phyloP scores from a whole-genome alignment of 306 rosid species.

The Cyamopsis tetragonoloba region DNA sequence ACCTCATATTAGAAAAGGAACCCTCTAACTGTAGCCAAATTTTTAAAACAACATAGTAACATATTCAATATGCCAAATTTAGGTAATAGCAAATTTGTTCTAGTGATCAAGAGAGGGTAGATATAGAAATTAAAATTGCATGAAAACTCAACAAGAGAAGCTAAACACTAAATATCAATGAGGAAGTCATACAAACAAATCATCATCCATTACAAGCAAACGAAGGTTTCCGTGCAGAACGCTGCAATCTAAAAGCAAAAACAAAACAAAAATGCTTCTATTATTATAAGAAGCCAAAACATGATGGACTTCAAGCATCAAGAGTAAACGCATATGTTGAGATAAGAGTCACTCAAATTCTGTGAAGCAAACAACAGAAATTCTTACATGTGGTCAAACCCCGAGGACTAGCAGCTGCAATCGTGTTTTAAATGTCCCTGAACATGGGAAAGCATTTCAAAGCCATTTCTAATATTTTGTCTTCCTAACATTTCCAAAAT shows the following conservation, averaged over 20 bases:
- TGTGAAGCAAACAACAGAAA: neutral
- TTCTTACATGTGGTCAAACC: neutral
- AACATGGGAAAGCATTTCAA: constrained; percentile 11
- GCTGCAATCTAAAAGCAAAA: neutral
- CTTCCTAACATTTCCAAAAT: constrained; percentile 1
- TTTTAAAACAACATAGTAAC: neutral
- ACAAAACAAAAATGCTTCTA: neutral
- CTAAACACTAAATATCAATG: neutral
- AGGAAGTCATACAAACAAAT: neutral
- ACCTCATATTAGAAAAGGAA: neutral
- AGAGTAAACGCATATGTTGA: neutral
- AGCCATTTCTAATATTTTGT: neutral
- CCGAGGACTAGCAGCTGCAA: neutral
- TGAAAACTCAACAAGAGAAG: constrained; percentile 8
- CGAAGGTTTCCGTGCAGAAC: constrained; percentile 3
- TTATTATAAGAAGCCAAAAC: constrained; percentile 6
- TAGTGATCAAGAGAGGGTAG: too few relatives aligned
- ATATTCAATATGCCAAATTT: neutral
- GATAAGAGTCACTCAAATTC: neutral
- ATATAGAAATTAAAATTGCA: neutral
- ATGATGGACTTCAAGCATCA: neutral
- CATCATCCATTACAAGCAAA: neutral
- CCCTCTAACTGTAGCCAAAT: constrained; percentile 5
- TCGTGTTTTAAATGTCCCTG: neutral
- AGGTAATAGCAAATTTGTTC: neutral